These are phyloP conservation scores for Oryza longistaminata DNA, from an alignment of 176 grass and related monocot species.

Conservation along the genomic window DNA sequence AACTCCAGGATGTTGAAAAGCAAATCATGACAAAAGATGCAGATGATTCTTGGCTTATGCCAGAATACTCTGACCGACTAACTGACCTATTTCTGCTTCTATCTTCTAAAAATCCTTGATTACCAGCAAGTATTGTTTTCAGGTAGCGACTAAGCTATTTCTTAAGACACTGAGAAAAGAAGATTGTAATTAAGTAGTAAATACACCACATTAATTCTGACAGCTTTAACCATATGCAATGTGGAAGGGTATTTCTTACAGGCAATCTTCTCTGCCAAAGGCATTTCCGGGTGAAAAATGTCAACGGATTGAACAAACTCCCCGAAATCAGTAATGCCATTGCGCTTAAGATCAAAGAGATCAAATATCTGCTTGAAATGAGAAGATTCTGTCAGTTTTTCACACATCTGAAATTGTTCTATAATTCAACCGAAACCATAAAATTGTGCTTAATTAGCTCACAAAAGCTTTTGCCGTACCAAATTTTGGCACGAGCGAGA, in stretches of 20 bases:
- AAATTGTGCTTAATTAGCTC: background rate
- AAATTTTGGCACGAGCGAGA: too few species aligned
- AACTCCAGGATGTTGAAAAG: background rate
- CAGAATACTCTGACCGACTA: background rate
- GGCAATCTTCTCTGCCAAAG: slow-evolving; percentile 57
- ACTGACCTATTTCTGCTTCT: background rate
- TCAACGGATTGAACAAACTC: slow-evolving; percentile 80
- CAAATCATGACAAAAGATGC: background rate
- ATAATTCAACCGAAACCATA: background rate
- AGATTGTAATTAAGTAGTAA: background rate
- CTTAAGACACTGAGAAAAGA: background rate
- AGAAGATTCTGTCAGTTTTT: background rate
- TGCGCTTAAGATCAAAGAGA: slow-evolving; percentile 75
- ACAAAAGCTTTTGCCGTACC: background rate
- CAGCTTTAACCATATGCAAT: background rate
- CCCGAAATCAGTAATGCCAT: slow-evolving; percentile 77
- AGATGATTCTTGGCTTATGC: background rate
- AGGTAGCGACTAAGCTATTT: background rate
- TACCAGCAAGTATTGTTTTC: background rate
- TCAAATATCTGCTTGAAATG: slow-evolving; percentile 77
- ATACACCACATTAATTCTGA: background rate
- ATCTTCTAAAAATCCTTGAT: background rate
- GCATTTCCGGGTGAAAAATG: slow-evolving; percentile 80
- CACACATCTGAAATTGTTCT: background rate
- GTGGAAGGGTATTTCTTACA: slow-evolving; percentile 47